Base-by-base conservation (phyloP, 179 eudicot genomes). In the Carnegiea gigantea region DNA sequence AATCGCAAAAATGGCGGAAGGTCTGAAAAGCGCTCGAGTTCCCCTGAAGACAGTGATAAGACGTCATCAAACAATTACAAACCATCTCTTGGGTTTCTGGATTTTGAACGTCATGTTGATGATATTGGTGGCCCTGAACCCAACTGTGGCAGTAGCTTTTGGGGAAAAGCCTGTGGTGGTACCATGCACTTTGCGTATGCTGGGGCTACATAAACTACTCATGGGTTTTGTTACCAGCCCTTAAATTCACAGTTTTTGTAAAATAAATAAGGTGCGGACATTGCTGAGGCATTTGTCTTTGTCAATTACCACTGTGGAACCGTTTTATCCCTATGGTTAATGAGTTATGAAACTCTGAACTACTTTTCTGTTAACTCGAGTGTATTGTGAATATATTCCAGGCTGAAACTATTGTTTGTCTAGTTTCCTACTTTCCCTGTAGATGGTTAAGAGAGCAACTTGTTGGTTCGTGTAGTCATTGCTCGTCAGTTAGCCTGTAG, bases 81-180 rank as follows among this genome's bases (percentile, higher is more conserved):
- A 48, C 78, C 86, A 54, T 30, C 82, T 48, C 40, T 82, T 9
- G 86, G 76, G 38, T 33, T 77, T 15, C 81, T 80, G 73, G 90
- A 86, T 81, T 88, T 87, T 18, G 77, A 77, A 62, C 78, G 65
- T 36, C 83, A 76, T 64, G 84, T 67, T 67, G 51, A 26, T 28
- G 85, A 80, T 40, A 85, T 85, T 51, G 90, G 85, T 73, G 82
- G 87, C 84, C 30, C 90, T 28, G 93, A 92, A 74, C 65, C 89
- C 44, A 89, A 82, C 75, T 93, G 97, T 59, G 91, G 91, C 54
- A 88, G 86, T 75, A 91, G 92, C 80, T 91, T 88, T 75, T 89
- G 90, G 28, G 87, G 90, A 84, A 86, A 85, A 70, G 83, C 90
- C 21, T 70, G 46, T 21, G 80, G 86, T 30, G 81, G 87, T 30